A percentile compares a stretch with the other conserved stretches of the same genome.
Conservation (phyloP, 2,329 filamentous ascomycete genomes). For the Harringtonia aguacate region DNA sequence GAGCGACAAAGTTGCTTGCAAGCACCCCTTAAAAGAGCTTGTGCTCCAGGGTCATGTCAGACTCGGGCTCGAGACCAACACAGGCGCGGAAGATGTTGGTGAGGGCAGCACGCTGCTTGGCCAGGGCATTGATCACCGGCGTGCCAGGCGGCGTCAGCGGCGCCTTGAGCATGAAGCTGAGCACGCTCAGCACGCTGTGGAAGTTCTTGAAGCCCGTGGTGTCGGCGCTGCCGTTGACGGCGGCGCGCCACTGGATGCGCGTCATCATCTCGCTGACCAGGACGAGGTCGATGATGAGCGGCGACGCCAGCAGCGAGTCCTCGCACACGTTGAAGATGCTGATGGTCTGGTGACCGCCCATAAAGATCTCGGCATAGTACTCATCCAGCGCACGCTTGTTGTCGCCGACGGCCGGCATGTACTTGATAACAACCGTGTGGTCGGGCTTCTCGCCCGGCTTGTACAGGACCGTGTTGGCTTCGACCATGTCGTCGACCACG, state of each 20-base stretch:
- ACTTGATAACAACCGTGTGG: slow-evolving; percentile 99
- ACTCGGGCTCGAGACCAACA: slow-evolving; percentile 92
- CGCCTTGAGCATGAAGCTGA: slow-evolving; percentile 99
- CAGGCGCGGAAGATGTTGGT: slow-evolving; percentile 99
- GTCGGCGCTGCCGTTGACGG: slow-evolving; percentile 37
- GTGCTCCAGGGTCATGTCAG: slow-evolving; percentile 97
- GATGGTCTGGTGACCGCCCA: slow-evolving; percentile 97
- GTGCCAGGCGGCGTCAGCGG: slow-evolving; percentile 90
- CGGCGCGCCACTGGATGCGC: slow-evolving; percentile 81
- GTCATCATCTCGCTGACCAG: slow-evolving; percentile 96
- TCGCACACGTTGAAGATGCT: slow-evolving; percentile 98
- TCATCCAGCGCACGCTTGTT: slow-evolving; percentile 98
- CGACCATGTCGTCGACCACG: slow-evolving; percentile 99
- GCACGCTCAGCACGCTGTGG: slow-evolving; percentile 91
- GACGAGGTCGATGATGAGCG: slow-evolving; percentile 93
- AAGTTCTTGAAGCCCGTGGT: slow-evolving; percentile 71
- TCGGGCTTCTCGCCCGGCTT: slow-evolving; percentile 88
- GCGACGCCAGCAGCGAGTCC: slow-evolving; percentile 90
- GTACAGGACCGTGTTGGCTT: slow-evolving; percentile 87
- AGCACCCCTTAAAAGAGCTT: slow-evolving; percentile 68
- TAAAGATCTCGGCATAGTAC: slow-evolving; percentile 99
- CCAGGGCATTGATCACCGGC: slow-evolving; percentile 88
- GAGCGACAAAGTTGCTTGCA: no score
- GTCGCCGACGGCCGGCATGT: slow-evolving; percentile 97
- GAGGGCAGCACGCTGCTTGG: slow-evolving; percentile 88